Evolutionary conservation across 1,139 yeast genomes (phyloP).

Genomic region (Groenewaldozyma auringiensis): DNA sequence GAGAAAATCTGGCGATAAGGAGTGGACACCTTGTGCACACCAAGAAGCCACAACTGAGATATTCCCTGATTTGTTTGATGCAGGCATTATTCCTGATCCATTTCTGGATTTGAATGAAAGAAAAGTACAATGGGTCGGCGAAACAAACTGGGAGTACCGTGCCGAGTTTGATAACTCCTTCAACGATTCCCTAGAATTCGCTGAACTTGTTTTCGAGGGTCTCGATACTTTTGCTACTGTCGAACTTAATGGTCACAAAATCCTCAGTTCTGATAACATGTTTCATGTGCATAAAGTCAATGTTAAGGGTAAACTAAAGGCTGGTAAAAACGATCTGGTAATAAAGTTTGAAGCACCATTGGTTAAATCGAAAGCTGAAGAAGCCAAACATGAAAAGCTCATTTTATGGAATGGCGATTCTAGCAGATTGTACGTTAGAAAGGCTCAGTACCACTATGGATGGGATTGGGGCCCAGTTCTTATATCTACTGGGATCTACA

Average conservation of each 20-base stretch:
- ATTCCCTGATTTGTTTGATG: slow-evolving; percentile 34
- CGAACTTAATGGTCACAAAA: slow-evolving; percentile 29
- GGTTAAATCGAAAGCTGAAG: slow-evolving; percentile 22
- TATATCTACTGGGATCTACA: too few relatives aligned
- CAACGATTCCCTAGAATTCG: too few relatives aligned
- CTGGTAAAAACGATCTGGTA: slow-evolving; percentile 21
- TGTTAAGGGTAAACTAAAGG: slow-evolving; percentile 14
- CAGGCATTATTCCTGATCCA: slow-evolving; percentile 38
- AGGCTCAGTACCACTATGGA: slow-evolving; percentile 49
- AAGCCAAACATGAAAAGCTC: slow-evolving; percentile 5
- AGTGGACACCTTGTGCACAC: slow-evolving; percentile 7
- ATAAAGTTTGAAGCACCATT: slow-evolving; percentile 27
- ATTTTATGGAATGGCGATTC: slow-evolving; percentile 36
- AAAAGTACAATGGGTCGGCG: slow-evolving; percentile 40
- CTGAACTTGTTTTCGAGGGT: slow-evolving; percentile 39
- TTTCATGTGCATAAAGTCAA: slow-evolving; percentile 27
- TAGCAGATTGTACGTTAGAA: slow-evolving; percentile 38
- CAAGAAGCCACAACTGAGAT: slow-evolving; percentile 28
- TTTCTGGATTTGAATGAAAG: slow-evolving; percentile 37
- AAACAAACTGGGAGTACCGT: slow-evolving; percentile 24
- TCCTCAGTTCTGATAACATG: slow-evolving; percentile 36
- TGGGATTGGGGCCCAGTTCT: slow-evolving; percentile 50
- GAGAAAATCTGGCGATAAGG: slow-evolving; percentile 4
- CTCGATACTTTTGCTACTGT: slow-evolving; percentile 40
- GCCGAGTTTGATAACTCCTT: too few relatives aligned